phyloP scores from a whole-genome alignment of 2,329 filamentous ascomycete species.

The Arthrobotrys musiformis region DNA sequence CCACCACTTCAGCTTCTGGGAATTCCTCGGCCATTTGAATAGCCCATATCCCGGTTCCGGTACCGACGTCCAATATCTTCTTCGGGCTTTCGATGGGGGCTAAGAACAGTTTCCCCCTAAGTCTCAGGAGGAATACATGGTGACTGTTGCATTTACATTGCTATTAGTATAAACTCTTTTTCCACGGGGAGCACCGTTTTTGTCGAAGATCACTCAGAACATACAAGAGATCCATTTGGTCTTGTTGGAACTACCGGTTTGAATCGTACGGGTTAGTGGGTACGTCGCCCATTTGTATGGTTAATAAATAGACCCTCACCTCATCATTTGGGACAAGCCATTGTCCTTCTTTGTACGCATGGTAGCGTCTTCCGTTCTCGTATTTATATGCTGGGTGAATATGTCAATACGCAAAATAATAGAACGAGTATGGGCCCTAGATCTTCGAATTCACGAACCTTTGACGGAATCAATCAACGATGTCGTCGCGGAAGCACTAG shows the following conservation, averaged over 20 bases:
- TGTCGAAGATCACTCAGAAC: background rate
- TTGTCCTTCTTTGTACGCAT: slow-evolving; percentile 30
- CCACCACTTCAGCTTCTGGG: slow-evolving; percentile 55
- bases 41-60: slow-evolving; percentile 70
- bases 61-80: slow-evolving; percentile 67
- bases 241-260: slow-evolving; percentile 51
- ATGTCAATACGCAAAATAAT: too few species aligned
- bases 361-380: slow-evolving; percentile 28
- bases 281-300: background rate
- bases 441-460: slow-evolving; percentile 15
- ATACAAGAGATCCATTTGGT: slow-evolving; percentile 52
- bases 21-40: slow-evolving; percentile 62
- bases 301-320: background rate
- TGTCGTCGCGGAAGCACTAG: slow-evolving; percentile 44
- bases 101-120: slow-evolving; percentile 65
- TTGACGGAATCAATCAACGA: slow-evolving; percentile 42
- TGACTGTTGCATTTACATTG: slow-evolving; percentile 61
- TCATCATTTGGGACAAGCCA: slow-evolving; percentile 38
- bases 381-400: slow-evolving; percentile 19
- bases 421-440: too few species aligned
- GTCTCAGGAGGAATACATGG: slow-evolving; percentile 66
- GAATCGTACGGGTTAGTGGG: background rate
- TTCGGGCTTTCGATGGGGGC: slow-evolving; percentile 64
- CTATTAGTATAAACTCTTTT: background rate
- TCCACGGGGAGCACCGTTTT: too few species aligned